phyloP scores from a whole-genome alignment of 352 stramenopile species.

The Thraustochytrium striatum region DNA sequence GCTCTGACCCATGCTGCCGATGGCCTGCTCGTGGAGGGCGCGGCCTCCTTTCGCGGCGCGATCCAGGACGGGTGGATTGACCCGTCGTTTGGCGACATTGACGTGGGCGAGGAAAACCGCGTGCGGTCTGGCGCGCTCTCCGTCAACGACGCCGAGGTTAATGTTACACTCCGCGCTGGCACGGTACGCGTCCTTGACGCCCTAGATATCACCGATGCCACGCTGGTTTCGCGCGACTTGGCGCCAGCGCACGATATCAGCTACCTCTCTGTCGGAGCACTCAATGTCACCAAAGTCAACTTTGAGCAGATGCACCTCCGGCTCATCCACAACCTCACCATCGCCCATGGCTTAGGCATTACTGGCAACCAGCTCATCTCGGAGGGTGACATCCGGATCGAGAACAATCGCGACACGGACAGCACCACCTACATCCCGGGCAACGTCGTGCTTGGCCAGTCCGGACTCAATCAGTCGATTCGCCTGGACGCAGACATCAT shows the following conservation, averaged over 20 bases:
- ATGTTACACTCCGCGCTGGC: not conserved
- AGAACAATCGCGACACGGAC: conserved; percentile 34
- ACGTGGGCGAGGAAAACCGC: conserved; percentile 6
- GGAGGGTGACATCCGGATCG: conserved; percentile 16
- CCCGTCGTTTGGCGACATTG: conserved; percentile 23
- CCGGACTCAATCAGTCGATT: not conserved
- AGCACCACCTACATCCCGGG: conserved; percentile 28
- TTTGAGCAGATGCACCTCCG: conserved; percentile 34
- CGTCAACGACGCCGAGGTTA: not conserved
- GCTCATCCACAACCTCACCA: conserved; percentile 44
- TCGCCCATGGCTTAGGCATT: conserved; percentile 29
- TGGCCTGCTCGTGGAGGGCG: not conserved
- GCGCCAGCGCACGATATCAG: conserved; percentile 1
- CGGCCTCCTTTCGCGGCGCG: not conserved
- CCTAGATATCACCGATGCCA: conserved; percentile 37
- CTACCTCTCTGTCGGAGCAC: conserved; percentile 21
- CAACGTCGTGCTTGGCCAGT: conserved; percentile 18
- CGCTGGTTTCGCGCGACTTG: conserved; percentile 24
- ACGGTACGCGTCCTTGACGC: conserved; percentile 1
- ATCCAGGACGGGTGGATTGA: not conserved
- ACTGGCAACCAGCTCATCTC: conserved; percentile 31
- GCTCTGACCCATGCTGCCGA: not conserved
- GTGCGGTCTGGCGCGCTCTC: not conserved
- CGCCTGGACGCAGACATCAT: conserved; percentile 23
- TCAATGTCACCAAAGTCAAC: conserved; percentile 36